Base-by-base conservation (phyloP, 192 early-diverging fungal genomes). In the Backusella liffmaniae region DNA sequence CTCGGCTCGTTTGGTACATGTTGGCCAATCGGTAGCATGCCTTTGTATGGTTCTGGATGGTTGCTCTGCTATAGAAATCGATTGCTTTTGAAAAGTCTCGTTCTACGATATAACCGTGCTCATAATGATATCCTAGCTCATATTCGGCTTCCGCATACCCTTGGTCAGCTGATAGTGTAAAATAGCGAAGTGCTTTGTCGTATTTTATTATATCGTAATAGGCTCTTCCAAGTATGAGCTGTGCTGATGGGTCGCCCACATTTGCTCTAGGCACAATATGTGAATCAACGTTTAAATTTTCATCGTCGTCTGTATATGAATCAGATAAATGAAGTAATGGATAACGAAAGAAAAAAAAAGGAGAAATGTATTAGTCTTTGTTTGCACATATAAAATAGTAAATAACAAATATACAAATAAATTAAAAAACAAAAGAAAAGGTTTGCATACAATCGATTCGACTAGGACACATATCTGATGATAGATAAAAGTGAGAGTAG, bases 91-190 rank as follows among this genome's bases (percentile, higher is more conserved):
- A 73, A 15, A 87, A 85, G 79, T 94, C 88, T 80, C 91, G 88
- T 39, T 88, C 88, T 16, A 85, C 81, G 13, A 90, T 93, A 65
- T 89, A 86, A 7, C 85, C 93, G 71, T 94, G 90, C 36, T 91
- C 91, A 77, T 92, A 96, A 65, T 92, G 94, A 73, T 89, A 92
- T 6, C 93, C 94, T 30, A 95, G 80, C 77, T 88, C 88, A 84
- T 76, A 88, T 74, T 88, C 83, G 29, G 83, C 87, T 39, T 92
- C 86, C 15, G 89, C 79, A 78, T 93, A 90, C 73, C 90, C 87
- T 67, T 90, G 83, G 36, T 88, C 73, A 5, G 92, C 92, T 26
- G 93, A 88, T 53, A 84, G 80, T 32, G 88, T 81, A 73, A 93
- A 88, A 80, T 92, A 89, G 23, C 89, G 56, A 62, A 62, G 8